Evolutionary conservation across 345 rosid genomes (phyloP).

Genomic region (Aquilaria malaccensis): DNA sequence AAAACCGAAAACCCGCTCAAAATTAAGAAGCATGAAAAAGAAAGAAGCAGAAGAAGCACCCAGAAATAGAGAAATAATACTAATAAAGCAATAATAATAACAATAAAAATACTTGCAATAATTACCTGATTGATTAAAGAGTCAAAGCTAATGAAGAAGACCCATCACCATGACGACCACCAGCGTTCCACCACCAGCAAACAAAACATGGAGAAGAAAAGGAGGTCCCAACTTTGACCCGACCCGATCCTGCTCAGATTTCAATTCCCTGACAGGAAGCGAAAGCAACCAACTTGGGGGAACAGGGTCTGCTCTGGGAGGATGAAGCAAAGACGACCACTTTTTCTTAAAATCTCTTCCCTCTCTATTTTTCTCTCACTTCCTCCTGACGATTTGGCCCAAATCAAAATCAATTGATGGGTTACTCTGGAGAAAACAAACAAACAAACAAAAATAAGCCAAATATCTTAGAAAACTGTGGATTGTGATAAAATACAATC

Average conservation of each 20-base stretch:
- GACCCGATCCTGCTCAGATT: slow-evolving; percentile 10
- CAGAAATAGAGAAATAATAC: slow-evolving; percentile 2
- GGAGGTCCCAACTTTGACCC: neutral
- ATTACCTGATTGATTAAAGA: slow-evolving; percentile 61
- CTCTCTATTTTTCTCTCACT: slow-evolving; percentile 11
- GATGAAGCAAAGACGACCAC: neutral
- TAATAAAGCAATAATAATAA: neutral
- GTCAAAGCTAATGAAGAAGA: slow-evolving; percentile 36
- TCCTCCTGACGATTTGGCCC: slow-evolving; percentile 17
- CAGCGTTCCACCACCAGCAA: slow-evolving; percentile 11
- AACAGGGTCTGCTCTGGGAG: neutral
- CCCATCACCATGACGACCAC: slow-evolving; percentile 32
- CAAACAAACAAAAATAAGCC: slow-evolving; percentile 7
- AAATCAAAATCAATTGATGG: slow-evolving; percentile 27
- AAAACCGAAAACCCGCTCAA: no score
- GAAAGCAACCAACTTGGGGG: slow-evolving; percentile 15
- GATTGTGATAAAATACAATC: slow-evolving; percentile 1
- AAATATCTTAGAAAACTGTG: neutral
- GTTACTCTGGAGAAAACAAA: slow-evolving; percentile 17
- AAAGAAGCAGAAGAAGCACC: slow-evolving; percentile 3
- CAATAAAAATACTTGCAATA: slow-evolving; percentile 16
- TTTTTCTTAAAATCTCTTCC: neutral
- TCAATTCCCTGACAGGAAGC: slow-evolving; percentile 13
- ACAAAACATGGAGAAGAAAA: neutral
- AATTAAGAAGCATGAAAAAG: slow-evolving; percentile 6